phyloP scores from a whole-genome alignment of 176 grass and related monocot species.

The Cenchrus americanus region DNA sequence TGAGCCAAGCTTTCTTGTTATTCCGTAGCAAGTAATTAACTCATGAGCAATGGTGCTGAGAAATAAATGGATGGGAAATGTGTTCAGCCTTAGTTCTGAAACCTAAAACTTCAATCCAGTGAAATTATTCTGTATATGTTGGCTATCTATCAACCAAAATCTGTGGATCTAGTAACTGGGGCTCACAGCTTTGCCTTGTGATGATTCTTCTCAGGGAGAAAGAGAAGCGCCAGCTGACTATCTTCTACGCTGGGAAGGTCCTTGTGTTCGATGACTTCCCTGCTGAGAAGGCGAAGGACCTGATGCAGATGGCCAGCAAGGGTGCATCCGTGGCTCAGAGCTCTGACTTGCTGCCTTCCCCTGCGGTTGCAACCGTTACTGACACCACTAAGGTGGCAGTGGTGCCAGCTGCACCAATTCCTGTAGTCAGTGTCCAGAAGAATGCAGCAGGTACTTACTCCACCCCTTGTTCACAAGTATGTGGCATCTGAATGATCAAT shows the following conservation, averaged over 20 bases:
- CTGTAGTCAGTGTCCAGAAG: conserved; percentile 38
- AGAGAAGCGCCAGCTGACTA: conserved; percentile 66
- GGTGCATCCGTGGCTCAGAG: conserved; percentile 33
- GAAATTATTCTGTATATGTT: not conserved
- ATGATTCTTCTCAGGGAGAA: conserved; percentile 44
- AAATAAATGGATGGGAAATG: not conserved
- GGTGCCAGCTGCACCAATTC: conserved; percentile 33
- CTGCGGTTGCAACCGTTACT: not conserved
- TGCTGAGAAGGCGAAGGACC: conserved; percentile 73
- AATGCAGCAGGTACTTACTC: conserved; percentile 53
- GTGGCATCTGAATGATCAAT: not conserved
- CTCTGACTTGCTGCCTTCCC: conserved; percentile 7
- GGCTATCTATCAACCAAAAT: not conserved
- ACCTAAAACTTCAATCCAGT: not conserved
- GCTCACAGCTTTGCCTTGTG: not conserved
- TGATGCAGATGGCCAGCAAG: conserved; percentile 69
- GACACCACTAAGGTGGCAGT: conserved; percentile 36
- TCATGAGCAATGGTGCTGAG: not conserved
- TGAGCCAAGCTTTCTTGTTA: not conserved
- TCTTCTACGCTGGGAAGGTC: conserved; percentile 76
- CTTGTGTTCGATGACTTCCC: conserved; percentile 82
- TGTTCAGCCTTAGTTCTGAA: not conserved
- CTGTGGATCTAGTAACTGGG: not conserved
- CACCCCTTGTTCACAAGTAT: not conserved
- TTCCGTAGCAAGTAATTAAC: not conserved